Evolutionary conservation across 805 yeast species (phyloP), one percentile per base, ranked within the genome.

Genomic region (Kodamaea lidongshanica): DNA sequence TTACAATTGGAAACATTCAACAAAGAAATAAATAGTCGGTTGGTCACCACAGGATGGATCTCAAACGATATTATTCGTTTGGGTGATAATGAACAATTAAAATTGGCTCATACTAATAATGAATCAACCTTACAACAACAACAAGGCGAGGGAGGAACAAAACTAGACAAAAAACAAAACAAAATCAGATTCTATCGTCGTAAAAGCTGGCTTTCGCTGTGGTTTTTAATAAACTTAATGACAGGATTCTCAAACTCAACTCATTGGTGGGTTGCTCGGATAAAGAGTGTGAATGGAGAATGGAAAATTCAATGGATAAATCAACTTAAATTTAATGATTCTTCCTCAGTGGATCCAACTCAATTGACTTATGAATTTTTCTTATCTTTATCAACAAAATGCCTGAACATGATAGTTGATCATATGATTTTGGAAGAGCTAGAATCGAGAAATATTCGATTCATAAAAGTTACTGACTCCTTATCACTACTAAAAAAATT

Each of bases 1-100:
- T 54, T 79, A 27, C 61, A 77, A 26, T 50, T 74, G 17, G 68
- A 72, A 19, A 63, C 69, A 3, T 64, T 67, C 32, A 60, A 62
- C 33, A 58, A 63, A 25, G 80, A 77, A 34, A 58, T 78, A 16
- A 56, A 71, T 8, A 67, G 73, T 6, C 65, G 77, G 37, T 67
- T 84, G 32, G 60, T 65, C 20, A 79, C 84, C 0, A 70, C 78
- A 0, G 83, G 79, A 16, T 83, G 92, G 92, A 65, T 73, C 5
- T 58, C 64, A n/a, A 72, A 72, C 40, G 73, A 70, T 23, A 65
- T 72, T 23, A 64, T 81, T 27, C 62, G 56, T 18, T 44, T 82
- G 16, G 56, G 65, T 2, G 61, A 65, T 3, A 61, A 59, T 13
- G 87, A 78, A 46, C 47, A 66, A 12, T 28, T 27, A 7, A 65